phyloP scores from a whole-genome alignment of 768 basidiomycete species.

The Lenzites betulinus region DNA sequence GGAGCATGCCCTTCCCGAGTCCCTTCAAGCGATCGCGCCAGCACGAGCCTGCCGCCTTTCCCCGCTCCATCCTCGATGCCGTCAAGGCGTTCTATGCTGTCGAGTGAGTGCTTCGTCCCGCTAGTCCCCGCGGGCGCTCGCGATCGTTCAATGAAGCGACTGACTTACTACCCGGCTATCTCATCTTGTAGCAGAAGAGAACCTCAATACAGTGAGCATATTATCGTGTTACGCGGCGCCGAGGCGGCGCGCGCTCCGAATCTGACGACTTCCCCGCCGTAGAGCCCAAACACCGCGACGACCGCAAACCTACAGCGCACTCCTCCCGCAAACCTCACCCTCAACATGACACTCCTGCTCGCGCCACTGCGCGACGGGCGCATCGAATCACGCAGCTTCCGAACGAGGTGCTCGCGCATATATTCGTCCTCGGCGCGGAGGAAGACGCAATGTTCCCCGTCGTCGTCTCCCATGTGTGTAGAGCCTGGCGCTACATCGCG shows the following conservation, averaged over 20 bases:
- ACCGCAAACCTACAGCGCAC: slow-evolving; percentile 13
- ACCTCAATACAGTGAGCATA: slow-evolving; percentile 20
- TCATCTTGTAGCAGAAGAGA: slow-evolving; percentile 21
- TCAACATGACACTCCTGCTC: slow-evolving; percentile 5
- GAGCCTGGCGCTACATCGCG: slow-evolving; percentile 61
- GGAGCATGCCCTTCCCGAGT: slow-evolving; percentile 37
- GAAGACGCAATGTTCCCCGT: slow-evolving; percentile 60
- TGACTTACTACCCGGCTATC: slow-evolving; percentile 3
- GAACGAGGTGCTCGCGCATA: slow-evolving; percentile 60
- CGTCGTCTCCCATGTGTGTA: slow-evolving; percentile 68
- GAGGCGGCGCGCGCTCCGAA: neutral
- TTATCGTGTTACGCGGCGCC: neutral
- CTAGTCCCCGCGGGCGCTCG: neutral
- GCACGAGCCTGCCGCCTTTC: slow-evolving; percentile 45
- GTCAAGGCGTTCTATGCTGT: slow-evolving; percentile 25
- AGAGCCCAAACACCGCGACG: slow-evolving; percentile 19
- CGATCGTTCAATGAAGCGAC: slow-evolving; percentile 2
- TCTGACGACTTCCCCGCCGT: slow-evolving; percentile 5
- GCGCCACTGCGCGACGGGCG: slow-evolving; percentile 7
- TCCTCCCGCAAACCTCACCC: slow-evolving; percentile 6
- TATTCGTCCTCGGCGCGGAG: slow-evolving; percentile 62
- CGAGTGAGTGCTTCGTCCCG: slow-evolving; percentile 17
- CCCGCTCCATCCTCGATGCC: slow-evolving; percentile 50
- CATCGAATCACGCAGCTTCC: slow-evolving; percentile 64
- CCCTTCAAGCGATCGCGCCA: slow-evolving; percentile 49